A percentile compares a stretch with the other conserved stretches of the same genome.
These are phyloP conservation scores for Fusarium setosum DNA, from an alignment of 2,329 filamentous ascomycete species.

Conservation along the genomic window DNA sequence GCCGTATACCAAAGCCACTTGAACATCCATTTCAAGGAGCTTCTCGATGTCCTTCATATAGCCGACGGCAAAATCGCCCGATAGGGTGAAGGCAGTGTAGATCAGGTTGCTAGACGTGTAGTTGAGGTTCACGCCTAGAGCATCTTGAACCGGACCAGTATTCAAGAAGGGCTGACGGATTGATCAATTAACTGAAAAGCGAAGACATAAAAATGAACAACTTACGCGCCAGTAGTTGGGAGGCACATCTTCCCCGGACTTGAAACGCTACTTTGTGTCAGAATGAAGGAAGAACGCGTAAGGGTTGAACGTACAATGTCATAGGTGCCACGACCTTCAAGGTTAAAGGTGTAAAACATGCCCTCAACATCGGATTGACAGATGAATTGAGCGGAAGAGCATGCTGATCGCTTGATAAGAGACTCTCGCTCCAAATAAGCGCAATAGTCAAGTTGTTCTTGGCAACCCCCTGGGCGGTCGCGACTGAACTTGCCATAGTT, in stretches of 20 bases:
- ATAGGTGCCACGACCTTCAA: slow-evolving; percentile 20
- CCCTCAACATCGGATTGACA: slow-evolving; percentile 19
- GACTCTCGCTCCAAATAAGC: slow-evolving; percentile 3
- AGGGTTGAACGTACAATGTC: slow-evolving; percentile 7
- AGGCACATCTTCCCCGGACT: slow-evolving; percentile 7
- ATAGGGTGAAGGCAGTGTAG: slow-evolving; percentile 9
- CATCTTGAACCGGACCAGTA: slow-evolving; percentile 9
- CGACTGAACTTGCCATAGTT: slow-evolving; percentile 10
- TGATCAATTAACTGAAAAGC: background rate
- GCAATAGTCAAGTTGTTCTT: slow-evolving; percentile 15
- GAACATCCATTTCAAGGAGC: slow-evolving; percentile 11
- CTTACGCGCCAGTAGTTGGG: slow-evolving; percentile 16
- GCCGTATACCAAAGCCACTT: slow-evolving; percentile 15
- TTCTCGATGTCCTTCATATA: slow-evolving; percentile 14
- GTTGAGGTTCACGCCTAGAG: slow-evolving; percentile 17
- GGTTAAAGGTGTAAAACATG: slow-evolving; percentile 11
- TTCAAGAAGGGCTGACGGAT: slow-evolving; percentile 6
- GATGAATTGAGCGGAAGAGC: slow-evolving; percentile 11
- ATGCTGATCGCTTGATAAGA: slow-evolving; percentile 4
- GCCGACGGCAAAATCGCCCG: slow-evolving; percentile 8
- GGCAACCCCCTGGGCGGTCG: slow-evolving; percentile 8
- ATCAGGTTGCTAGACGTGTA: slow-evolving; percentile 18
- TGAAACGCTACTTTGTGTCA: background rate
- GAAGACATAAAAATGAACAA: too few species aligned
- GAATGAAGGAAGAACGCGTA: background rate